phyloP scores from a whole-genome alignment of 768 basidiomycete species.

The Rubroboletus pulcherrimus region DNA sequence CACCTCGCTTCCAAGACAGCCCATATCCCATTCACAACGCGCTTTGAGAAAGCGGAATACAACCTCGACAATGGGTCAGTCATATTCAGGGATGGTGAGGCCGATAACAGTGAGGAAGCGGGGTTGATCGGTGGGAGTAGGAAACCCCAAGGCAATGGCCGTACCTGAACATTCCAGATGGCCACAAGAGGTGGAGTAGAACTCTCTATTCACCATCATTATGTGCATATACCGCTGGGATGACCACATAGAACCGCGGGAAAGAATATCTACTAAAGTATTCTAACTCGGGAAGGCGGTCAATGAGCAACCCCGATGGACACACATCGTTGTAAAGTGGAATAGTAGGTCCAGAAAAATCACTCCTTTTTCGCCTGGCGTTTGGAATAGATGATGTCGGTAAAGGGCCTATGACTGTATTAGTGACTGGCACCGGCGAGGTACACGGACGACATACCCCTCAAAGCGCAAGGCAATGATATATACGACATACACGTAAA shows the following conservation, averaged over 20 bases:
- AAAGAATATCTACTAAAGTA: neutral
- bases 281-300: neutral
- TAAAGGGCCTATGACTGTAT: slow-evolving; percentile 55
- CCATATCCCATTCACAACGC: slow-evolving; percentile 68
- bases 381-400: slow-evolving; percentile 74
- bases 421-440: neutral
- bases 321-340: neutral
- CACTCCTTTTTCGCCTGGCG: slow-evolving; percentile 32
- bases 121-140: slow-evolving; percentile 19
- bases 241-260: neutral
- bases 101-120: slow-evolving; percentile 13
- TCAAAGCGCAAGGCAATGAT: slow-evolving; percentile 81
- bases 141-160: neutral
- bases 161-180: neutral
- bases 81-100: slow-evolving; percentile 11
- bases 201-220: neutral
- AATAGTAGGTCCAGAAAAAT: neutral
- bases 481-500: slow-evolving; percentile 84
- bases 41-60: slow-evolving; percentile 37
- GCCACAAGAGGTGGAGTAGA: neutral
- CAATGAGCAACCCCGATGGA: neutral
- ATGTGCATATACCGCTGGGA: neutral
- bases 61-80: neutral
- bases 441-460: slow-evolving; percentile 55
- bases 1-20: slow-evolving; percentile 50